Conservation (phyloP, 2,329 filamentous ascomycete species). For the Phyllosticta capitalensis region DNA sequence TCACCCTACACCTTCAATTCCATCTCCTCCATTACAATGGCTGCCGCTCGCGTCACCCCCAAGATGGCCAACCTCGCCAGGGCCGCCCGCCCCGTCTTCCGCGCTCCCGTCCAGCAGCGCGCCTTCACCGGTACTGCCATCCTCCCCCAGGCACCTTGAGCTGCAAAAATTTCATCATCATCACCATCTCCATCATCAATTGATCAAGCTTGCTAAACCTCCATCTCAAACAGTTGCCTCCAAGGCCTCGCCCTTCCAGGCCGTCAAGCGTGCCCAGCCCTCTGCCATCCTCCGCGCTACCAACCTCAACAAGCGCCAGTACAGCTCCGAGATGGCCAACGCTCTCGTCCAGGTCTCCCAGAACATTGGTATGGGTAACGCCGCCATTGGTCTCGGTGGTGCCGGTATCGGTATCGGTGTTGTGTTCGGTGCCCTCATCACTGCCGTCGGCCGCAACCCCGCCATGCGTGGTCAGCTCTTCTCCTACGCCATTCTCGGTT, state of each 20-base stretch:
- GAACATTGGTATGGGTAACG: conserved; percentile 71
- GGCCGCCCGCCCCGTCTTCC: conserved; percentile 67
- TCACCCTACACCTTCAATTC: conserved; percentile 11
- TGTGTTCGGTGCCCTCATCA: conserved; percentile 83
- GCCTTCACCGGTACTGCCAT: conserved; percentile 56
- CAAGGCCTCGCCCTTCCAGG: conserved; percentile 53
- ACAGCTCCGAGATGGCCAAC: conserved; percentile 81
- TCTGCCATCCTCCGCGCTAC: conserved; percentile 55
- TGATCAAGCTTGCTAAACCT: conserved; percentile 8
- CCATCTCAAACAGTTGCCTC: conserved; percentile 13
- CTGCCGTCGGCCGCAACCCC: conserved; percentile 88
- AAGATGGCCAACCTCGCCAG: conserved; percentile 70
- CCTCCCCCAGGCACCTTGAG: conserved; percentile 34
- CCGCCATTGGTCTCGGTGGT: conserved; percentile 86
- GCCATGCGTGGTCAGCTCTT: conserved; percentile 91
- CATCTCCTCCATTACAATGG: conserved; percentile 57
- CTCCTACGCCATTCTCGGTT: conserved; percentile 91
- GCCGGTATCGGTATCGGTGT: conserved; percentile 93
- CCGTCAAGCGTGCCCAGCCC: conserved; percentile 65
- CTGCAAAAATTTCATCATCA: conserved; percentile 8
- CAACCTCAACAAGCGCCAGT: conserved; percentile 48
- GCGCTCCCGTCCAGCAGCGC: conserved; percentile 61
- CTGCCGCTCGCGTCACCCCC: conserved; percentile 65
- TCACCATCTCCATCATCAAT: conserved; percentile 4
- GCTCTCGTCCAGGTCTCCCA: conserved; percentile 85